Base-by-base conservation (phyloP, 345 rosid species). In the Orychophragmus violaceus region DNA sequence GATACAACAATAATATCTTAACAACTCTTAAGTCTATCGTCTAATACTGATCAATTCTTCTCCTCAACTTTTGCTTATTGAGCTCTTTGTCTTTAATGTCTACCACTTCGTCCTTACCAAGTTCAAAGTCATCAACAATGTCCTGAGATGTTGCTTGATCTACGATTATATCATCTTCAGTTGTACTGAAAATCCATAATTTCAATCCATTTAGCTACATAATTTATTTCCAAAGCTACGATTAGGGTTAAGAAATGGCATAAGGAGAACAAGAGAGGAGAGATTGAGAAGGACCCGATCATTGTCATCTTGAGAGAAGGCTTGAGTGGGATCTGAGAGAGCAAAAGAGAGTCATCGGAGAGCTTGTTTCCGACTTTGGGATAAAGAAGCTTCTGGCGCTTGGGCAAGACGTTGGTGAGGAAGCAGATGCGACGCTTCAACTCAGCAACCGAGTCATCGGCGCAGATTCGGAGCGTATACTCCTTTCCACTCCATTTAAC, bases 401-500 rank as follows among this genome's bases (percentile, higher is more conserved):
- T 88, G 42, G 96, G 98, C 39, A 90, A 69, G 62, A 93, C 96
- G 58, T 75, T 82, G 32, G 96, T 86, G 75, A 85, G 76, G 68
- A 90, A 76, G 79, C 94, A 93, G 59, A 93, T 88, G 62, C 96
- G 81, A 60, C 91, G 97, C 68, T 93, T 93, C 80, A 93, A 62
- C 76, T 88, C 96, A 13, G 87, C 88, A 5, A 93, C 95, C 0
- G 96, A 84, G 63, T 88, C 97, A 62, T 86, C 94, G n/a, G 83
- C 88, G 70, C 94, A 90, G 69, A 86, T 85, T 49, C 86, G 88
- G 76, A 88, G 85, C 0, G 90, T 84, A 74, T 82, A 89, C 78
- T 93, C 97, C 53, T 93, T 93, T 6, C 95, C 91, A 44, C 87
- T 89, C 98, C 98, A 93, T 58, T 89, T 93, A 32, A 93, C 85